phyloP scores from a whole-genome alignment of 352 stramenopile species.

The Globisporangium recalcitrans region DNA sequence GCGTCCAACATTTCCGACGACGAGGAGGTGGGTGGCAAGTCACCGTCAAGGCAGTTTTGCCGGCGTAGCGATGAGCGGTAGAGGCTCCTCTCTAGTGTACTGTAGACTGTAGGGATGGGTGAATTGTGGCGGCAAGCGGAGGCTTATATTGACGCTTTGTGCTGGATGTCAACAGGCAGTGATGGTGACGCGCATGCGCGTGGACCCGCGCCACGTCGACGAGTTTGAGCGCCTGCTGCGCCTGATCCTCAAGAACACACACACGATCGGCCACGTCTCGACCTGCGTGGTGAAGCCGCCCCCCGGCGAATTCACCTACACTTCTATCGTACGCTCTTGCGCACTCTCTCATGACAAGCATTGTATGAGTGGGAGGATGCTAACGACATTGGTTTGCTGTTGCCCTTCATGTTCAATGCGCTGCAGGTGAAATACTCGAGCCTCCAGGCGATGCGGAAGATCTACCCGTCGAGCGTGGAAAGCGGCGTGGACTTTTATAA shows the following conservation, averaged over 20 bases:
- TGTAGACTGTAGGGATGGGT: neutral
- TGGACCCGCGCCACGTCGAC: constrained; percentile 65
- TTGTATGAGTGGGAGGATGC: neutral
- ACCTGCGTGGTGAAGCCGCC: constrained; percentile 77
- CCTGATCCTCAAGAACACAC: constrained; percentile 77
- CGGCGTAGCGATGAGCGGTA: no score
- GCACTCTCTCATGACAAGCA: constrained; percentile 4
- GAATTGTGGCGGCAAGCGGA: neutral
- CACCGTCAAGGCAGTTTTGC: no score
- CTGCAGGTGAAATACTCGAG: constrained; percentile 74
- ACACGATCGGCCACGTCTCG: constrained; percentile 74
- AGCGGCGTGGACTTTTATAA: constrained; percentile 76
- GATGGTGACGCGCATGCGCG: constrained; percentile 80
- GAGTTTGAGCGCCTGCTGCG: constrained; percentile 76
- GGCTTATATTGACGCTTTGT: neutral
- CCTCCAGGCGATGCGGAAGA: constrained; percentile 64
- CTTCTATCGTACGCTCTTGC: constrained; percentile 53
- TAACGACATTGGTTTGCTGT: neutral
- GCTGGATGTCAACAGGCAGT: constrained; percentile 34
- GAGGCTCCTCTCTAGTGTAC: no score
- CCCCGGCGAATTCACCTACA: constrained; percentile 73
- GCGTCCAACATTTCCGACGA: constrained; percentile 74
- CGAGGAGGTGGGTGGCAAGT: constrained; percentile 46
- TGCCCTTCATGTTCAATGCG: neutral
- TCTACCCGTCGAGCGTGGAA: constrained; percentile 62